Base-by-base conservation (phyloP, 2,329 filamentous ascomycete genomes). In the Fusarium foetens region DNA sequence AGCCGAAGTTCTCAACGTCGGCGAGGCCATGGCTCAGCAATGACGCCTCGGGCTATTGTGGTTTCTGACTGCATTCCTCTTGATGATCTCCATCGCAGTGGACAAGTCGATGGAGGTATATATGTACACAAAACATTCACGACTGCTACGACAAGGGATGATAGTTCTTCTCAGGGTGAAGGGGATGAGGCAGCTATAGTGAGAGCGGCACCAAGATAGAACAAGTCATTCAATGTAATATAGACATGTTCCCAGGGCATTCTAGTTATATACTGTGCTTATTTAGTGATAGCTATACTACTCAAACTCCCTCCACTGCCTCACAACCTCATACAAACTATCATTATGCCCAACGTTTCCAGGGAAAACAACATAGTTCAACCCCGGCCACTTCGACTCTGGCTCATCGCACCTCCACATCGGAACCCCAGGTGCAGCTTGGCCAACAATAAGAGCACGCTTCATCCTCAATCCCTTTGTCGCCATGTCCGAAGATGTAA, bases 401-500 rank as follows among this genome's bases (percentile, higher is more conserved):
- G 80, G 77, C 75, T 90, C 88, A 54, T 88, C 83, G 63, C 88
- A 90, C 52, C 85, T 80, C 89, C 88, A 91, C 2, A 90, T 80
- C 1, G 88, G 88, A 13, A 90, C 86, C 3, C 88, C 88, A 0
- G 87, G 82, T 0, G 87, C 86, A 2, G 88, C 88, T 70, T 90
- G 88, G 0, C 88, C 88, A 2, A 89, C 80, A 42, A 90, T 84
- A 23, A 81, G 82, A 8, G 88, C 88, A 0, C 84, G 81, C 71
- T 86, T 86, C 79, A 90, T 86, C 21, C 80, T 81, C 17, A 91
- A 72, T 0, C 86, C 87, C 58, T 90, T 89, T 0, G 86, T 89
- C 0, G 88, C 88, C 73, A 86, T 86, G 55, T 90, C 88, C 0
- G 86, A 89, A 1, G 85, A 87, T 0, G 89, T 90, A 46, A 90